Conservation (phyloP, 345 rosid genomes). For the Populus alba region DNA sequence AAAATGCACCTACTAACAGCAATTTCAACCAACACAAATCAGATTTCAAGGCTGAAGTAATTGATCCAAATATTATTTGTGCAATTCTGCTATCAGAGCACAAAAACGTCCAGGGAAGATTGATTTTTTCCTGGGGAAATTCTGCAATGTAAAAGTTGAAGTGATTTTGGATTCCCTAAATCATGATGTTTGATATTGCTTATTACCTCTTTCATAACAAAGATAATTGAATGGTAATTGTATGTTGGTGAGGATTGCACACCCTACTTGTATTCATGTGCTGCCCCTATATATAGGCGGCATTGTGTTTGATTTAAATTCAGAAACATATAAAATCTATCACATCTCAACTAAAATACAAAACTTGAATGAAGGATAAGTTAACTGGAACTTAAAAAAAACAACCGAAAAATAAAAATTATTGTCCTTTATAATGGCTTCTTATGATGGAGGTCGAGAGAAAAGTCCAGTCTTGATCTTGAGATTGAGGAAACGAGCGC, state of each 20-base stretch:
- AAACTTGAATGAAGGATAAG: not conserved
- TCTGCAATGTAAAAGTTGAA: not conserved
- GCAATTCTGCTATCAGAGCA: not conserved
- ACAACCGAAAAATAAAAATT: not conserved
- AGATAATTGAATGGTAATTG: not conserved
- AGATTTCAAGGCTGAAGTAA: not conserved
- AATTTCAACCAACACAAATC: not conserved
- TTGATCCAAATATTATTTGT: not conserved
- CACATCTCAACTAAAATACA: not conserved
- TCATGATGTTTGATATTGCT: not conserved
- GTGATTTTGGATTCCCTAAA: not conserved
- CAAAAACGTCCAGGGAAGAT: not conserved
- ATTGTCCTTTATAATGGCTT: not conserved
- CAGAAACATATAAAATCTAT: not conserved
- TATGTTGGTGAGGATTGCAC: not conserved
- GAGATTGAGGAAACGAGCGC: too few relatives aligned
- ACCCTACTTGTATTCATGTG: not conserved
- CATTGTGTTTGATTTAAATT: not conserved
- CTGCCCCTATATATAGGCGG: not conserved
- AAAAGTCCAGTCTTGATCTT: too few relatives aligned
- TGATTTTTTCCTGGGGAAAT: not conserved
- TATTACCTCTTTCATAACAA: constrained; percentile 61
- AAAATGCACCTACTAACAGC: constrained; percentile 65
- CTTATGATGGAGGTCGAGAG: too few relatives aligned
- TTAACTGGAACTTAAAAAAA: not conserved